Percentiles rank a stretch among this genome's conserved stretches.
Evolutionary conservation across 129 eudicot genomes (phyloP).

Genomic region (Helianthus annuus): HanXRQr2.0-SUNRISE NC_035448.2:177972757-177973256

Average conservation of each 20-base stretch:
- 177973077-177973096: background rate
- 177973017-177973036: background rate
- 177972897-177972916: constrained; percentile 46
- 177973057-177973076: background rate
- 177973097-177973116: too few species aligned
- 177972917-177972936: background rate
- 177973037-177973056: background rate
- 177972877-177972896: constrained; percentile 57
- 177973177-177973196: too few species aligned
- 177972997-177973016: background rate
- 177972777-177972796: constrained; percentile 39
- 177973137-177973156: too few species aligned
- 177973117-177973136: too few species aligned
- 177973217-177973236: too few species aligned
- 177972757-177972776: constrained; percentile 55
- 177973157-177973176: too few species aligned
- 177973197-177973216: too few species aligned
- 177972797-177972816: constrained; percentile 45
- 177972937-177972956: background rate
- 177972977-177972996: background rate
- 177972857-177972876: constrained; percentile 69
- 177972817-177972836: constrained; percentile 56
- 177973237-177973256: too few species aligned
- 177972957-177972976: constrained; percentile 1
- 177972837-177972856: constrained; percentile 62